Evolutionary conservation across 192 early-diverging fungal species (phyloP), one percentile per base, ranked within the genome.

Genomic region (Coemansia sp.): DNA sequence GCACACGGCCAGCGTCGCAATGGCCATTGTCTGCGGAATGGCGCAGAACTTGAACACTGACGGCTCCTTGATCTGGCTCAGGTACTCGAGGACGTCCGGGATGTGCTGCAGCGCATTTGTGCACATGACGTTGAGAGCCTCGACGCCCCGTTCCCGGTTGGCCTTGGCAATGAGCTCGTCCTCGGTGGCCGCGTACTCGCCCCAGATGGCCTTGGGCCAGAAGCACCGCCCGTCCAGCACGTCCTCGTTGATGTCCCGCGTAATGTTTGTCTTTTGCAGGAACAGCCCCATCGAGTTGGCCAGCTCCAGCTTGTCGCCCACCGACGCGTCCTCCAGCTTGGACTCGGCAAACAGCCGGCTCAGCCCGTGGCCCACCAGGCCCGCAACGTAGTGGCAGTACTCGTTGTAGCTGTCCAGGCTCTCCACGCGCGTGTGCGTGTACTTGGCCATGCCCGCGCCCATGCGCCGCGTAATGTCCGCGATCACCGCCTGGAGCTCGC

Each of bases 1-100:
- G 40, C 93, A 85, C 39, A 90, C 47, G 19, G 81, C 76, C 14
- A 99, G 64, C 2, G 94, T 88, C 20, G 96, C 85, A 56, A 99
- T 90, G 10, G 96, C 96, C 96, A 98, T 98, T 13, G 96, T 85
- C 78, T 99, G 95, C n/a, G 96, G 96, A 47, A 99, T 99, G 11
- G 96, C 96, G 56, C 89, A 90, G 63, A 98, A 98, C 53, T 82
- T 85, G 66, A 98, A 91, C 31, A 92, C 82, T 1, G 83, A 81
- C 18, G 80, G 84, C 46, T 97, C 85, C 38, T 75, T 56, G 39
- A 99, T 75, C 38, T 75, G 56, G 34, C 64, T 65, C 65, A 99
- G 73, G 63, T 98, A 99, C 33, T 83, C 86, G 20, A 99, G 73
- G 43, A 87, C 86, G 44, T 87, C 82, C 26, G 91, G 89, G 3